Base-by-base conservation (phyloP, 2,329 filamentous ascomycete species). In the Penicillium oxalicum region DNA sequence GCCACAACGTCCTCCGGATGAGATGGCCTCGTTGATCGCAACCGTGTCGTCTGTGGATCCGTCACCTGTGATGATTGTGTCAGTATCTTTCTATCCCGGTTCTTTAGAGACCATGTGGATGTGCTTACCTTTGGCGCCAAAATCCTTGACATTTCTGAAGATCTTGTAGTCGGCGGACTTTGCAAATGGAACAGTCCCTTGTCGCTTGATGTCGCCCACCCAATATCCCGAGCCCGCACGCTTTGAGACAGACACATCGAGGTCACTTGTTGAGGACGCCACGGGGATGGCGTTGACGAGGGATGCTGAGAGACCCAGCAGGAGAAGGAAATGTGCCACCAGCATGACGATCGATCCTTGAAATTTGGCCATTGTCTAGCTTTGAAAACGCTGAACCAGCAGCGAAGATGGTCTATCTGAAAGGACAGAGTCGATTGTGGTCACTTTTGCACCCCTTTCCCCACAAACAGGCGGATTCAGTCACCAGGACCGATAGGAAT, bases 21-120 rank as follows among this genome's bases (percentile, higher is more conserved):
- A 77, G 61, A 96, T 86, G 55, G 90, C 90, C 36, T 74, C 69
- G 73, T 95, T 96, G 78, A 97, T 95, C 48, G 91, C 88, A 0
- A 71, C 83, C 0, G 91, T 95, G 64, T 96, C 91, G 66, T 97
- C 91, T 26, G 85, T 86, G 0, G 73, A 69, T 11, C 83, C 83
- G 58, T 85, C 81, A 54, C 80, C 80, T 70, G 61, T 62, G 41
- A 45, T 66, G 70, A 44, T 6, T 63, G 4, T 13, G 37, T 49
- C 13, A 49, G 47, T 9, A 18, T 5, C 32, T 29, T 24, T n/a
- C 8, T 4, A 9, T 39, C 9, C 27, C 8, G 4, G 29, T 11
- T 13, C 11, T 13, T 3, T n/a, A 3, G 4, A 33, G 5, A 13
- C 3, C 1, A 3, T 8, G 9, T 25, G 18, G 2, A 6, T 5